These are phyloP conservation scores for Simplicillium aogashimaense DNA, from an alignment of 2,329 filamentous ascomycete genomes.

Conservation along the genomic window DNA sequence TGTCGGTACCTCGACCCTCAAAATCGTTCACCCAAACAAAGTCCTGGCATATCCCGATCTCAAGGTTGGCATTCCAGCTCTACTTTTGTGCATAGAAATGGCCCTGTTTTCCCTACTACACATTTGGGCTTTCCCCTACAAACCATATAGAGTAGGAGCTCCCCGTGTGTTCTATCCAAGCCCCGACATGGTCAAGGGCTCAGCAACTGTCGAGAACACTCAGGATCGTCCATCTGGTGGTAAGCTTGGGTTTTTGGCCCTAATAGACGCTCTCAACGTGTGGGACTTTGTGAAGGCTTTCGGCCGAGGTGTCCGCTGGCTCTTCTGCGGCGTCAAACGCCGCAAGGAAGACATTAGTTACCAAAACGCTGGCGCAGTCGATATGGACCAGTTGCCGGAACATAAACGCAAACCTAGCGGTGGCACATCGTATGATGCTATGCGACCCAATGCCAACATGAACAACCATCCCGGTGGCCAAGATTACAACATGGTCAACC, in stretches of 20 bases:
- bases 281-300: slow-evolving; percentile 79
- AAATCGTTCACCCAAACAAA: slow-evolving; percentile 50
- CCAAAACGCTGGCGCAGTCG: slow-evolving; percentile 23
- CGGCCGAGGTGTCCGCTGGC: slow-evolving; percentile 68
- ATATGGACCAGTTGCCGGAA: slow-evolving; percentile 27
- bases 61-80: slow-evolving; percentile 68
- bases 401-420: slow-evolving; percentile 13
- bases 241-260: slow-evolving; percentile 51
- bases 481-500: slow-evolving; percentile 27
- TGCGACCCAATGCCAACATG: slow-evolving; percentile 17
- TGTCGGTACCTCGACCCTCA: slow-evolving; percentile 44
- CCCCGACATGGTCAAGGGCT: slow-evolving; percentile 28
- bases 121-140: slow-evolving; percentile 73
- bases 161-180: slow-evolving; percentile 36
- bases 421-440: slow-evolving; percentile 13
- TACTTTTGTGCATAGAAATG: slow-evolving; percentile 80
- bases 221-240: slow-evolving; percentile 50
- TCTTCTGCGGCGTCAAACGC: slow-evolving; percentile 61
- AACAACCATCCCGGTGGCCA: slow-evolving; percentile 23
- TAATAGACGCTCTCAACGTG: slow-evolving; percentile 65
- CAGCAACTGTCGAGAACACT: slow-evolving; percentile 31
- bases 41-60: slow-evolving; percentile 64
- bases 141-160: slow-evolving; percentile 48
- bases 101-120: slow-evolving; percentile 69
- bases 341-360: slow-evolving; percentile 46